Conservation (phyloP, 1,284 basidiomycete genomes). For the Microbotryum lychnidis-dioicae region DNA sequence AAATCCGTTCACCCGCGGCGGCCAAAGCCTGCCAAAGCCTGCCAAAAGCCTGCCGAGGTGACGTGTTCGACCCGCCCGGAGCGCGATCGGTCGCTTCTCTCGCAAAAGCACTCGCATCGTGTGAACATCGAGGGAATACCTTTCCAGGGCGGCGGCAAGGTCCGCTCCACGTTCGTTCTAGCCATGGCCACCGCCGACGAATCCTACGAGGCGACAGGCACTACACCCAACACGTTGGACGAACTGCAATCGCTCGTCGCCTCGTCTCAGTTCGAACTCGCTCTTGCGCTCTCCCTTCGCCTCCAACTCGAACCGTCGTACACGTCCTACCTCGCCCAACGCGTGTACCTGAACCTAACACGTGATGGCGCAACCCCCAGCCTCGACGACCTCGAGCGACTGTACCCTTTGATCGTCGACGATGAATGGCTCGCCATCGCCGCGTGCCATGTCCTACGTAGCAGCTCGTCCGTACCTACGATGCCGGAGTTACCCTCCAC, state of each 20-base stretch:
- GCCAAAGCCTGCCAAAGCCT: too few relatives aligned
- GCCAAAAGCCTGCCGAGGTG: too few relatives aligned
- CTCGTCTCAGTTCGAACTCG: conserved; percentile 8
- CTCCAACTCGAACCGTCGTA: neutral
- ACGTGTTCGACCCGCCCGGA: too few relatives aligned
- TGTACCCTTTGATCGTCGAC: conserved; percentile 1
- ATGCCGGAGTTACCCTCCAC: neutral
- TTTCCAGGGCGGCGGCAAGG: too few relatives aligned
- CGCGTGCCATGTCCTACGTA: neutral
- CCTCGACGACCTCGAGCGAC: neutral
- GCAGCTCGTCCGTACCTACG: neutral
- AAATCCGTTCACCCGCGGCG: too few relatives aligned
- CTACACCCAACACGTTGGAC: conserved; percentile 5
- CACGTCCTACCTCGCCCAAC: conserved; percentile 16
- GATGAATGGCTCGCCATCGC: conserved; percentile 12
- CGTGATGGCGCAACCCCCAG: conserved; percentile 2
- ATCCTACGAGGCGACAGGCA: too few relatives aligned
- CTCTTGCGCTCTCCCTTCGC: conserved; percentile 1
- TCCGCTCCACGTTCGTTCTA: too few relatives aligned
- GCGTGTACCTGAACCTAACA: conserved; percentile 7
- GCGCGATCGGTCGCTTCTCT: too few relatives aligned
- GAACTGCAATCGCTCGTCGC: conserved; percentile 3
- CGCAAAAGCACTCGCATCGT: too few relatives aligned
- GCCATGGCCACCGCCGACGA: too few relatives aligned
- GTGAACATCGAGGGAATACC: neutral